Evolutionary conservation across 768 basidiomycete genomes (phyloP).

Genomic region (Neoboletus subvelutipes): DNA sequence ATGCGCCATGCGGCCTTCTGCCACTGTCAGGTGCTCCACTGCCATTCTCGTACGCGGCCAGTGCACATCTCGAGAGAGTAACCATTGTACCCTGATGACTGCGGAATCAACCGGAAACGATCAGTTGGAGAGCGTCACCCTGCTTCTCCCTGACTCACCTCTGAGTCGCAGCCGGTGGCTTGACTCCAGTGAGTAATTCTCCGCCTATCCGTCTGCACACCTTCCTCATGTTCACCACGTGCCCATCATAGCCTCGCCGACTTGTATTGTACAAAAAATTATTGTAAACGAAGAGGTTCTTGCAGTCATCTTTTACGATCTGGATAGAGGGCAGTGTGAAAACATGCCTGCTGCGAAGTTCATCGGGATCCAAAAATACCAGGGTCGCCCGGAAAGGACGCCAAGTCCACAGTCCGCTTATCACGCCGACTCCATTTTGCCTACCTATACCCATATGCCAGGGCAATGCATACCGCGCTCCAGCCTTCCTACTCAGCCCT

Average conservation of each 20-base stretch:
- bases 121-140: constrained; percentile 47
- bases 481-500: constrained; percentile 33
- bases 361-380: constrained; percentile 47
- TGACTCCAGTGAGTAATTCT: constrained; percentile 53
- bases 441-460: constrained; percentile 31
- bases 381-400: constrained; percentile 29
- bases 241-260: constrained; percentile 44
- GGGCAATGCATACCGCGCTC: constrained; percentile 39
- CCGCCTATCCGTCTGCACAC: constrained; percentile 5
- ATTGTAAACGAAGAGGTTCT: constrained; percentile 62
- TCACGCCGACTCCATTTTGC: constrained; percentile 31
- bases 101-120: constrained; percentile 51
- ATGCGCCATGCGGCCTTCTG: constrained; percentile 52
- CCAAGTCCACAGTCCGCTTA: constrained; percentile 29
- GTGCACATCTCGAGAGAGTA: constrained; percentile 54
- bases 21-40: constrained; percentile 63
- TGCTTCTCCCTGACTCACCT: constrained; percentile 64
- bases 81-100: constrained; percentile 32
- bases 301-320: constrained; percentile 64
- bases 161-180: constrained; percentile 70
- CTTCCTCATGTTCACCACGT: constrained; percentile 32
- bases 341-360: constrained; percentile 61
- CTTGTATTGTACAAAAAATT: constrained; percentile 69
- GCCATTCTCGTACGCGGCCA: constrained; percentile 52
- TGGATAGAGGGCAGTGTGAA: constrained; percentile 55